Evolutionary conservation across 805 yeast genomes (phyloP).

Genomic region (Sugiyamaella boreocaroliniensis): DNA sequence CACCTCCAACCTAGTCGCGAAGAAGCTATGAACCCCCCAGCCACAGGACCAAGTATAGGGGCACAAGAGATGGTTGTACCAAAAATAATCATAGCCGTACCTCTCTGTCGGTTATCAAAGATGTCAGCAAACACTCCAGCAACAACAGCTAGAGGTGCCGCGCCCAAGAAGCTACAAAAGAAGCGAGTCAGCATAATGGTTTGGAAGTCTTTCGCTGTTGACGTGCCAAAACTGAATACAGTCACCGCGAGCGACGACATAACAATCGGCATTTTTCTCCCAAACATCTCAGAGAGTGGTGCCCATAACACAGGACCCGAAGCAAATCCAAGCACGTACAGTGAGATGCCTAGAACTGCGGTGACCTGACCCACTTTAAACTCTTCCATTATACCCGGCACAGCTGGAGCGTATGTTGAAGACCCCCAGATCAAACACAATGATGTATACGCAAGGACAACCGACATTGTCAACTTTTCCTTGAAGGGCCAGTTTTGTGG

Average conservation of each 20-base stretch:
- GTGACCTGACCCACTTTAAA: conserved; percentile 55
- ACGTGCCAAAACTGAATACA: conserved; percentile 45
- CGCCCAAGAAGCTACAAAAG: conserved; percentile 74
- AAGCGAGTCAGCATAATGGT: conserved; percentile 67
- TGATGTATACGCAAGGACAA: conserved; percentile 41
- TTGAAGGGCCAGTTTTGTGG: conserved; percentile 68
- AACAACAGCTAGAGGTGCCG: conserved; percentile 78
- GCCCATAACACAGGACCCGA: conserved; percentile 80
- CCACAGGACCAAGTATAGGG: conserved; percentile 67
- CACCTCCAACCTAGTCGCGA: conserved; percentile 77
- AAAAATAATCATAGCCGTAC: conserved; percentile 60
- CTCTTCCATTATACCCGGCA: conserved; percentile 39
- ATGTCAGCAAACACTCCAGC: conserved; percentile 83
- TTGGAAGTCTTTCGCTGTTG: conserved; percentile 64
- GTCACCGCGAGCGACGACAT: too few species aligned
- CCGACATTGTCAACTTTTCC: conserved; percentile 40
- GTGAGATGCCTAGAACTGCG: conserved; percentile 60
- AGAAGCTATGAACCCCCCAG: conserved; percentile 53
- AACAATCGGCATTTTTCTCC: conserved; percentile 53
- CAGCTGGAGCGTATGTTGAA: conserved; percentile 63
- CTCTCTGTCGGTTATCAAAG: conserved; percentile 56
- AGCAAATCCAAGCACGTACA: conserved; percentile 77
- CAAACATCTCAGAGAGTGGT: conserved; percentile 67
- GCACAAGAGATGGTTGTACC: conserved; percentile 62
- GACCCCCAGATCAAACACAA: conserved; percentile 78